Evolutionary conservation across 31 red algal species (phyloP).

Genomic region (Endocladia muricata): DNA sequence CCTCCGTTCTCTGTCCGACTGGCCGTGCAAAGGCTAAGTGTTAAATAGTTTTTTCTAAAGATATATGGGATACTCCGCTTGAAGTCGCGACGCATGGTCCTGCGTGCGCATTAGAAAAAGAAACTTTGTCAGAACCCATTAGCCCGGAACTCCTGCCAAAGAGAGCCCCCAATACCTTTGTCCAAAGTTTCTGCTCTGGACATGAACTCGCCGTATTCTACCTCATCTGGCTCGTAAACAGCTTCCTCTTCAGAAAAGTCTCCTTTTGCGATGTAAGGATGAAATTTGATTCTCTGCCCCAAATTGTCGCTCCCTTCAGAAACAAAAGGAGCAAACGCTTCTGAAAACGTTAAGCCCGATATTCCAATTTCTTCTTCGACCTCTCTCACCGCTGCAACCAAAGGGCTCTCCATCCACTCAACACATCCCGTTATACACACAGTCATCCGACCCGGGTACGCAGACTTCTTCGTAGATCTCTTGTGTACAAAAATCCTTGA

Average conservation of each 20-base stretch:
- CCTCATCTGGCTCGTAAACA: constrained; percentile 36
- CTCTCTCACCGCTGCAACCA: constrained; percentile 44
- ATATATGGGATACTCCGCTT: no score
- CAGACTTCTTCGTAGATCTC: constrained; percentile 36
- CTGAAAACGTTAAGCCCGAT: constrained; percentile 9
- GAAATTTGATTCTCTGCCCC: constrained; percentile 40
- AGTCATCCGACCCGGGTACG: constrained; percentile 32
- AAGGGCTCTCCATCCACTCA: constrained; percentile 48
- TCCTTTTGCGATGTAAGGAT: constrained; percentile 44
- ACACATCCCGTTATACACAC: constrained; percentile 44
- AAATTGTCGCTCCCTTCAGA: constrained; percentile 21
- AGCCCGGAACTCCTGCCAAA: constrained; percentile 44
- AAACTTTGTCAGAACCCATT: constrained; percentile 23
- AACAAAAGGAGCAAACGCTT: constrained; percentile 40
- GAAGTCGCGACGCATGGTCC: no score
- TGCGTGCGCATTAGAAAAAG: no score
- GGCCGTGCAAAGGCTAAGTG: neutral
- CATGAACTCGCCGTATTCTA: constrained; percentile 49
- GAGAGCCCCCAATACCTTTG: constrained; percentile 43
- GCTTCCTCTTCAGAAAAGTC: constrained; percentile 33
- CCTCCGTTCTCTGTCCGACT: no score
- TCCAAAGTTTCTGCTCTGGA: constrained; percentile 32
- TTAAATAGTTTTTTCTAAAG: constrained; percentile 2
- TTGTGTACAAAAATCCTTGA: constrained; percentile 49
- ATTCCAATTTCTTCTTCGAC: constrained; percentile 52